phyloP scores from a whole-genome alignment of 2,329 filamentous ascomycete species.

The Nigrospora oryzae region DNA sequence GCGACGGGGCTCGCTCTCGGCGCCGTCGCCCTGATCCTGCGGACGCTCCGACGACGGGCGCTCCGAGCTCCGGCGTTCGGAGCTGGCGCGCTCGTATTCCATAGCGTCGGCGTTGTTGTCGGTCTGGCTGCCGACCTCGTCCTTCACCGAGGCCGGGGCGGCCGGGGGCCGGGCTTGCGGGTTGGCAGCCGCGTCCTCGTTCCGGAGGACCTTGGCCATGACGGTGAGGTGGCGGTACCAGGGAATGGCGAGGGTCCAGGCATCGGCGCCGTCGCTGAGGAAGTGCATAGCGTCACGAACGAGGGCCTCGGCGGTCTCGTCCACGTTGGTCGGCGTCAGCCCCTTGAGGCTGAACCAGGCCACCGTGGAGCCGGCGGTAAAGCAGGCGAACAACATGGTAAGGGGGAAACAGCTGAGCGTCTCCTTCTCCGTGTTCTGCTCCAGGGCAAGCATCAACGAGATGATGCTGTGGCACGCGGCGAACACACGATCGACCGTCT shows the following conservation, averaged over 20 bases:
- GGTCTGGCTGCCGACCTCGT: slow-evolving; percentile 45
- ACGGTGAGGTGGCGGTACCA: slow-evolving; percentile 53
- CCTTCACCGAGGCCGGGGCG: slow-evolving; percentile 37
- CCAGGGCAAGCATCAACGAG: slow-evolving; percentile 44
- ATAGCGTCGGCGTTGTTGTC: slow-evolving; percentile 47
- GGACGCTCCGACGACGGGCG: slow-evolving; percentile 26
- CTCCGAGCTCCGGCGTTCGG: slow-evolving; percentile 23
- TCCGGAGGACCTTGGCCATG: slow-evolving; percentile 52
- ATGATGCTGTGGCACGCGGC: slow-evolving; percentile 52
- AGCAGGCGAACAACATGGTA: slow-evolving; percentile 55
- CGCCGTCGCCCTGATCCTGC: slow-evolving; percentile 29
- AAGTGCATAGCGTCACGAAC: slow-evolving; percentile 51
- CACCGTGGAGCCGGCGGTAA: slow-evolving; percentile 52
- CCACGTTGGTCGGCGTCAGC: slow-evolving; percentile 44
- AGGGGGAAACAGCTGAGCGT: slow-evolving; percentile 52
- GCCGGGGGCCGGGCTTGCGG: slow-evolving; percentile 19
- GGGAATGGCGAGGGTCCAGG: slow-evolving; percentile 49
- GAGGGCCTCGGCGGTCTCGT: slow-evolving; percentile 47
- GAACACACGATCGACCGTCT: slow-evolving; percentile 48
- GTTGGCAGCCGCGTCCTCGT: slow-evolving; percentile 31
- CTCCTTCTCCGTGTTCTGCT: slow-evolving; percentile 49
- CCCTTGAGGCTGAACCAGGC: slow-evolving; percentile 56
- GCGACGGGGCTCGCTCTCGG: slow-evolving; percentile 45
- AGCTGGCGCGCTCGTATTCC: slow-evolving; percentile 44
- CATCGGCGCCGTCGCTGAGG: slow-evolving; percentile 50